Evolutionary conservation across 1,284 basidiomycete genomes (phyloP).

Genomic region (Apiotrichum brassicae): DNA sequence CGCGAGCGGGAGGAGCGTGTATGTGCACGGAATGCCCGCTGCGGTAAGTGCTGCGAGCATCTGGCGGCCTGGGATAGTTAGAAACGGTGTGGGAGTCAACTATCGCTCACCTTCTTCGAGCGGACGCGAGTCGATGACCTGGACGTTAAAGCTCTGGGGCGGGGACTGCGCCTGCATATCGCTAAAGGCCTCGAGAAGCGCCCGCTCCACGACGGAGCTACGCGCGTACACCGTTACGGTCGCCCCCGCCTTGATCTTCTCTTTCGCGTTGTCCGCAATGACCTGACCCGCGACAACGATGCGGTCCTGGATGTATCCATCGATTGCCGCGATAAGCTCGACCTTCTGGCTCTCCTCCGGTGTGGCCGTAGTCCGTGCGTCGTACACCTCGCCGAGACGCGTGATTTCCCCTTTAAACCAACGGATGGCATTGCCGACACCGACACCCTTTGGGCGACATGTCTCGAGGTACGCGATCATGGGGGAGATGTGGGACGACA

Average conservation of each 20-base stretch:
- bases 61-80: constrained; percentile 59
- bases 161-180: constrained; percentile 53
- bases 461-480: constrained; percentile 48
- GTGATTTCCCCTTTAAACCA: constrained; percentile 96
- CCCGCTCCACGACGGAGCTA: constrained; percentile 89
- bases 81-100: background rate
- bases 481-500: constrained; percentile 42
- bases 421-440: constrained; percentile 47
- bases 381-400: constrained; percentile 71
- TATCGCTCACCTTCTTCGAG: constrained; percentile 71
- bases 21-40: constrained; percentile 78
- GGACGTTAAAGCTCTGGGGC: constrained; percentile 74
- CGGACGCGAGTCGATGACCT: constrained; percentile 91
- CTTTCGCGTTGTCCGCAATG: constrained; percentile 78
- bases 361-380: constrained; percentile 71
- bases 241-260: constrained; percentile 91
- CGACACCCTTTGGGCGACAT: constrained; percentile 46
- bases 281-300: constrained; percentile 91
- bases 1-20: constrained; percentile 82
- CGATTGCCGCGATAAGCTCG: constrained; percentile 74
- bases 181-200: constrained; percentile 65
- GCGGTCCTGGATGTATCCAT: constrained; percentile 87
- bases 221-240: constrained; percentile 89
- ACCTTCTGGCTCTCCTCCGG: constrained; percentile 87
- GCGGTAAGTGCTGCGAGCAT: constrained; percentile 66